Evolutionary conservation across 1,284 basidiomycete genomes (phyloP).

Genomic region (Marasmius fiardii): DNA sequence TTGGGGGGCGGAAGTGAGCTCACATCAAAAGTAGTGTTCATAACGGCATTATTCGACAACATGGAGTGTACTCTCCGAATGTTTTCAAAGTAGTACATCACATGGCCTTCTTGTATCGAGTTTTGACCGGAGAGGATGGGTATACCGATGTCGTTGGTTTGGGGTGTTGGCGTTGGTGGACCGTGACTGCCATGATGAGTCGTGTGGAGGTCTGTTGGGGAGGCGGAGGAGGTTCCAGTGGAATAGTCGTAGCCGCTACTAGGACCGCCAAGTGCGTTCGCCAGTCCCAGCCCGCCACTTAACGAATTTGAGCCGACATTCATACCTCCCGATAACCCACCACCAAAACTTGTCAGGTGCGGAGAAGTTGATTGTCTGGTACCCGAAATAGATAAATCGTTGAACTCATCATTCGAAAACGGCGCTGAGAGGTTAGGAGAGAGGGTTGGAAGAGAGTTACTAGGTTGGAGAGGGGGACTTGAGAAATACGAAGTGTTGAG

Average conservation of each 20-base stretch:
- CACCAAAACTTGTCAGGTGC: too few relatives aligned
- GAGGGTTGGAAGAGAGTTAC: slow-evolving; percentile 22
- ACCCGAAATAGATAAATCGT: slow-evolving; percentile 15
- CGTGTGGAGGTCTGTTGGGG: slow-evolving; percentile 1
- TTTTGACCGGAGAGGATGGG: slow-evolving; percentile 33
- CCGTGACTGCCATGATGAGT: too few relatives aligned
- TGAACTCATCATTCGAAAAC: slow-evolving; percentile 22
- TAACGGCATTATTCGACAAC: slow-evolving; percentile 53
- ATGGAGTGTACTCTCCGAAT: slow-evolving; percentile 58
- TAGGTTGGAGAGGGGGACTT: slow-evolving; percentile 24
- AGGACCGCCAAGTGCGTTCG: too few relatives aligned
- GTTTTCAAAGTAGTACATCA: slow-evolving; percentile 66
- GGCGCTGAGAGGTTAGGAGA: slow-evolving; percentile 19
- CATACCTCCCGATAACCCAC: too few relatives aligned
- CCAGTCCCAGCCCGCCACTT: too few relatives aligned
- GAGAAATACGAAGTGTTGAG: slow-evolving; percentile 22
- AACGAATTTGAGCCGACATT: too few relatives aligned
- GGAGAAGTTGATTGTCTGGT: too few relatives aligned
- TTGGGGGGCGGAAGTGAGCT: slow-evolving; percentile 22
- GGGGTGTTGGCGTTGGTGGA: too few relatives aligned
- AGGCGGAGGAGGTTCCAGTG: slow-evolving; percentile 16
- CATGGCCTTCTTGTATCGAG: slow-evolving; percentile 45
- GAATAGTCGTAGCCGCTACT: too few relatives aligned
- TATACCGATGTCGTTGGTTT: too few relatives aligned
- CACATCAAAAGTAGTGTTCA: slow-evolving; percentile 59